Evolutionary conservation across 345 rosid genomes (phyloP).

Genomic region (Psidium friedrichsthalianum): DNA sequence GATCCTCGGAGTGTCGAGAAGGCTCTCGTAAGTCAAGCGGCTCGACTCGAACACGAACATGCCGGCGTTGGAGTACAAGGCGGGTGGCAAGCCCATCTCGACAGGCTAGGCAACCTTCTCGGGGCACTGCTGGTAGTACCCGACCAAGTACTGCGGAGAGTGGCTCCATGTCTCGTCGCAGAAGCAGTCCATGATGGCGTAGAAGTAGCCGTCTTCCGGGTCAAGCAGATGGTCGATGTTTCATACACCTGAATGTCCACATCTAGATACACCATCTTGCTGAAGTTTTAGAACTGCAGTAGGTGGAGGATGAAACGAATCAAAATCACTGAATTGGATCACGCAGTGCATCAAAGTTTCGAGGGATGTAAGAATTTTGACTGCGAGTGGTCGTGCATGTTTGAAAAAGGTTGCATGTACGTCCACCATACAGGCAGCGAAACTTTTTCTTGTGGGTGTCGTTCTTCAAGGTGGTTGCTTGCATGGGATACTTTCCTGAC

Average conservation of each 20-base stretch:
- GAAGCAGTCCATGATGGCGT: slow-evolving; percentile 75
- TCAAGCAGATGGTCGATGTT: slow-evolving; percentile 68
- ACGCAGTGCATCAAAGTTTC: neutral
- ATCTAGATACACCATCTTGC: slow-evolving; percentile 73
- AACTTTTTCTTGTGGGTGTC: too few relatives aligned
- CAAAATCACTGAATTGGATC: neutral
- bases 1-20: slow-evolving; percentile 32
- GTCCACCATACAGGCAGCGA: neutral
- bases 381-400: neutral
- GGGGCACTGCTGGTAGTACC: slow-evolving; percentile 80
- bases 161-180: slow-evolving; percentile 72
- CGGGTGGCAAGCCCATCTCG: slow-evolving; percentile 53
- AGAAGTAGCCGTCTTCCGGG: slow-evolving; percentile 42
- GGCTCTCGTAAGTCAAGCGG: slow-evolving; percentile 30
- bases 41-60: slow-evolving; percentile 71
- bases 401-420: neutral
- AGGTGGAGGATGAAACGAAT: neutral
- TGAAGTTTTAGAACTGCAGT: slow-evolving; percentile 49
- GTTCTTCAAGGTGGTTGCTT: too few relatives aligned
- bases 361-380: neutral
- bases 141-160: slow-evolving; percentile 44
- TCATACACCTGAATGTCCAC: slow-evolving; percentile 78
- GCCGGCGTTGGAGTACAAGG: slow-evolving; percentile 74
- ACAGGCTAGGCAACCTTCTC: slow-evolving; percentile 48
- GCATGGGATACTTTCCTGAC: slow-evolving; percentile 26